Evolutionary conservation across 106 monocot species (phyloP), one percentile per base, ranked within the genome.

Genomic region (Triglochin maritima): DNA sequence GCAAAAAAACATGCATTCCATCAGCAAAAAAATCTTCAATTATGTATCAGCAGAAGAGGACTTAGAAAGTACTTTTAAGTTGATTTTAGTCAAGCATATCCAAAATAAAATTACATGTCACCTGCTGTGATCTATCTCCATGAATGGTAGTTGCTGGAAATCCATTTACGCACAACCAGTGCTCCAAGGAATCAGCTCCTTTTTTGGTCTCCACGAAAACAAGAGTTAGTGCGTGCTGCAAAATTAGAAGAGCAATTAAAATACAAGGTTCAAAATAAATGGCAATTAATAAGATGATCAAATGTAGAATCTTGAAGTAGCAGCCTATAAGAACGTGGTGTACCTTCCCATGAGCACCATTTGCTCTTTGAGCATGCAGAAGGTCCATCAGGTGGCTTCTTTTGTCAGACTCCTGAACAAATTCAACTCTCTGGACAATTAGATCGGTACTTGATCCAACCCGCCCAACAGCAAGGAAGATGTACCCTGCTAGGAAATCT

Each of bases 371-470:
- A 17, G 89, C 89, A 81, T 86, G 83, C 62, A 90, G 76, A 79
- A 90, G 89, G 63, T 90, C 90, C 90, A 90, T 84, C 15, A 90
- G 86, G 67, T 90, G 81, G 72, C 90, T 90, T 67, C 90, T 76
- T 69, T 90, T 90, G 59, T 90, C 90, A 43, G 77, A 66, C 14
- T 78, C 86, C 49, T 69, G 81, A 67, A 90, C 90, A 86, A 72
- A 90, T 74, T 90, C 90, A 41, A 90, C 86, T 84, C 90, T 86
- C 75, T 90, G 90, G 17, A 78, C 66, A 71, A 90, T 90, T 47
- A 90, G 65, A 79, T 90, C 90, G 52, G 90, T 90, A 65, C 86
- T 90, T 65, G 90, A 90, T 65, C 90, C 86, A 76, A 90, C 90
- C 69, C 90, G 83, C 56, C 90, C 90, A 66, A 90, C 90, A 74